Evolutionary conservation across 768 basidiomycete species (phyloP), one percentile per base, ranked within the genome.

Genomic region (Termitomyces sp.): DNA sequence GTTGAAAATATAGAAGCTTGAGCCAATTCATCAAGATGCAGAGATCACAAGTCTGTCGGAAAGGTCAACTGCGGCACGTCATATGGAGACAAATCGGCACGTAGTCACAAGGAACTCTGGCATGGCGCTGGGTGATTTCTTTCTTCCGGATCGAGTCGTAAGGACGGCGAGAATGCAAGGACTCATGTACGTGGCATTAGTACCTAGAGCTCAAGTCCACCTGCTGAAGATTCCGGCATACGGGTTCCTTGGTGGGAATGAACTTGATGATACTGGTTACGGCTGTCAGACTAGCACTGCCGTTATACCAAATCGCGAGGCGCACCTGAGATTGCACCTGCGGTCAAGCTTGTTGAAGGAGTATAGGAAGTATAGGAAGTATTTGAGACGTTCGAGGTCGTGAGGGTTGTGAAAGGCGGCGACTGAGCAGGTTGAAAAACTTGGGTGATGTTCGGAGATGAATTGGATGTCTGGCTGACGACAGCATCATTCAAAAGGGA

Each of bases 401-500:
- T 25, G 7, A 35, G 16, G 16, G 48, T 35, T 23, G 17, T n/a
- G 17, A 27, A 27, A 37, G 49, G 8, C 27, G 35, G 34, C 34
- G 21, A 37, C 35, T 37, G 34, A 25, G 16, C 48, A 49, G 47
- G 21, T 7, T 23, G 35, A 27, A 35, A 27, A n/a, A 27, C 17
- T 37, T 25, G 16, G n/a, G 21, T 14, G n/a, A 21, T 42, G 31
- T 10, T 29, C 12, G 42, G 29, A 34, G 25, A 35, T 27, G 47
- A 17, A 29, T 19, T n/a, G 16, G 48, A 38, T 29, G 42, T 49
- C 12, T 44, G 38, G 14, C 53, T 21, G 43, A 47, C n/a, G 16
- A 40, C 46, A 43, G 51, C 43, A 27, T 58, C 46, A 9, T 54
- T 54, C 38, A 61, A 3, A 53, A 51, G n/a, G n/a, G 58, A 53